A percentile compares a stretch with the other conserved stretches of the same genome.
Evolutionary conservation across 2,329 filamentous ascomycete species (phyloP).

Genomic region (Colletotrichum australisinense): DNA sequence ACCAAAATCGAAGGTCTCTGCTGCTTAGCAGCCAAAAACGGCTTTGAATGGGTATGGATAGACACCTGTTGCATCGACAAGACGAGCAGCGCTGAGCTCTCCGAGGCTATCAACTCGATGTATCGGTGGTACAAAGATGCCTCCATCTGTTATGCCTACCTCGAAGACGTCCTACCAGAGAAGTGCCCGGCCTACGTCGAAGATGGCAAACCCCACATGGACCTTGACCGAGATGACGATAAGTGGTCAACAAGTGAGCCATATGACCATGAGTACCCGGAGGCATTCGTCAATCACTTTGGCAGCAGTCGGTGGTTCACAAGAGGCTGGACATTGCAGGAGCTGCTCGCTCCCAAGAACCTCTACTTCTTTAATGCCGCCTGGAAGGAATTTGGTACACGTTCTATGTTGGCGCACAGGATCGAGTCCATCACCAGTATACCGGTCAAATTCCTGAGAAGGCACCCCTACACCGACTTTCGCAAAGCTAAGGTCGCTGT

Average conservation of each 20-base stretch:
- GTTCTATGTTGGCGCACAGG: conserved; percentile 35
- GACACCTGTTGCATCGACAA: conserved; percentile 38
- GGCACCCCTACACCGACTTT: too few species aligned
- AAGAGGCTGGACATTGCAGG: conserved; percentile 41
- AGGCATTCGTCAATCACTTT: neutral
- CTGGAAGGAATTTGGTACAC: conserved; percentile 32
- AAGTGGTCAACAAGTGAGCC: too few species aligned
- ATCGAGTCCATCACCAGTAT: neutral
- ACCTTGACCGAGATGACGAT: too few species aligned
- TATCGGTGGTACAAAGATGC: conserved; percentile 31
- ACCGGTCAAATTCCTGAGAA: neutral
- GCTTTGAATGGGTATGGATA: conserved; percentile 30
- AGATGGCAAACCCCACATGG: too few species aligned
- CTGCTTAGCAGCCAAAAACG: conserved; percentile 21
- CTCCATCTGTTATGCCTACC: conserved; percentile 29
- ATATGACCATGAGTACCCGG: too few species aligned
- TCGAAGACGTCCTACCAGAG: conserved; percentile 12
- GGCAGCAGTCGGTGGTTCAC: conserved; percentile 38
- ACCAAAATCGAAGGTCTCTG: conserved; percentile 40
- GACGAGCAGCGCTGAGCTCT: conserved; percentile 26
- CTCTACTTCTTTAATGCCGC: conserved; percentile 38
- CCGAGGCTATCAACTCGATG: conserved; percentile 35
- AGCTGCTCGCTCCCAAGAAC: conserved; percentile 39
- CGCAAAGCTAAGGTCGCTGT: too few species aligned
- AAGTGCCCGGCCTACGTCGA: too few species aligned